Percentiles rank a stretch among this genome's conserved stretches.
Evolutionary conservation across 345 rosid genomes (phyloP).

Genomic region (Citrus hindsii): DNA sequence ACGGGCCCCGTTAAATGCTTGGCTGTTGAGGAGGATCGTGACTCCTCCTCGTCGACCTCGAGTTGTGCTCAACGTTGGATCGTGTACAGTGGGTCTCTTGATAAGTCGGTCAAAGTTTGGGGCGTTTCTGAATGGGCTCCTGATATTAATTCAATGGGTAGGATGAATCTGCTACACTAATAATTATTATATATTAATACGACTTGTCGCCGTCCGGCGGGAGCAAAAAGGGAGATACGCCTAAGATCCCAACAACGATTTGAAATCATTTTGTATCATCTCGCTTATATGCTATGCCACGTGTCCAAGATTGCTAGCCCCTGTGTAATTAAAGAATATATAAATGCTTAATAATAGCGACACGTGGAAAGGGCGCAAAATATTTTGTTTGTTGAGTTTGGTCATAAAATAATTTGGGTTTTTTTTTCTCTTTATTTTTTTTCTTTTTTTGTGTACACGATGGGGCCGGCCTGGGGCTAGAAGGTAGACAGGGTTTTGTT

Average conservation of each 20-base stretch:
- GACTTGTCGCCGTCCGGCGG: conserved; percentile 37
- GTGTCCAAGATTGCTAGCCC: too few relatives aligned
- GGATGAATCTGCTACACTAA: conserved; percentile 37
- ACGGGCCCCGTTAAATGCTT: conserved; percentile 89
- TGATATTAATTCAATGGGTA: conserved; percentile 36
- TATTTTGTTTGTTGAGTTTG: too few relatives aligned
- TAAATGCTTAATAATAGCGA: too few relatives aligned
- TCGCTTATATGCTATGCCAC: too few relatives aligned
- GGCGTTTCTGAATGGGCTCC: conserved; percentile 65
- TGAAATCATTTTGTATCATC: too few relatives aligned
- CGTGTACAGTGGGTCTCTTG: conserved; percentile 88
- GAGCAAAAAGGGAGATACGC: not conserved
- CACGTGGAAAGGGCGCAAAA: too few relatives aligned
- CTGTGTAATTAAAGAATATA: too few relatives aligned
- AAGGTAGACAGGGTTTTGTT: too few relatives aligned
- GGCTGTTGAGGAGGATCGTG: conserved; percentile 70
- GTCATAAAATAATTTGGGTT: too few relatives aligned
- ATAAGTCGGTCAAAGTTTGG: conserved; percentile 95
- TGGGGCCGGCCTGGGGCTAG: too few relatives aligned
- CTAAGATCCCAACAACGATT: not conserved
- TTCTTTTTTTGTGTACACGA: too few relatives aligned
- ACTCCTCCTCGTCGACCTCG: conserved; percentile 26
- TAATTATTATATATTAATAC: conserved; percentile 12
- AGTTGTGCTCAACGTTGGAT: conserved; percentile 56
- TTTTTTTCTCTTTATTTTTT: too few relatives aligned